These are phyloP conservation scores for Penstemon barbatus DNA, from an alignment of 257 asterid species.

Conservation along the genomic window DNA sequence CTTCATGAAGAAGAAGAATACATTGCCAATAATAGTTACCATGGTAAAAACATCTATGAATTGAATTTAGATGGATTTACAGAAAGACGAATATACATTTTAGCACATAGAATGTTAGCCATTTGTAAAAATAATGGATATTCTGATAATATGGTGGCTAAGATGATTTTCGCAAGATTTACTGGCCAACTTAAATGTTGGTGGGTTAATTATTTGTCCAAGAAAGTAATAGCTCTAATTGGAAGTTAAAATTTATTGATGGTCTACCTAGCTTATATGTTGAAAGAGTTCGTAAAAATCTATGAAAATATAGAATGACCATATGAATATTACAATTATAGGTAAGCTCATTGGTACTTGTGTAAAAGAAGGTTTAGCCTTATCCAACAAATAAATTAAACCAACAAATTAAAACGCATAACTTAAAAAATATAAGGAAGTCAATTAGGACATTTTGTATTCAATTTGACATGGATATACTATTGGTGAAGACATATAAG, in stretches of 20 bases:
- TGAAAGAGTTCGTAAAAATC: not conserved
- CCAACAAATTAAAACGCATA: not conserved
- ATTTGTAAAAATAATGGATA: not conserved
- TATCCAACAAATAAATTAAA: not conserved
- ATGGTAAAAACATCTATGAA: not conserved
- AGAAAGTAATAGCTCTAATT: not conserved
- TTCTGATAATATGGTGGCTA: not conserved
- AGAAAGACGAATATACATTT: not conserved
- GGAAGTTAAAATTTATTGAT: not conserved
- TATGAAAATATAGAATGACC: not conserved
- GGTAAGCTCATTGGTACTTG: not conserved
- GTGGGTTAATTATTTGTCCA: not conserved
- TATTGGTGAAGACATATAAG: no score
- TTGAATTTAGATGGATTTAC: not conserved
- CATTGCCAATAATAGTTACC: not conserved
- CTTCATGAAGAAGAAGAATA: no score
- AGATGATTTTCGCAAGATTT: not conserved
- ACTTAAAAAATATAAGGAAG: not conserved
- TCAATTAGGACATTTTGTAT: no score
- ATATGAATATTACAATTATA: no score
- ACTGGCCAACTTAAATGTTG: not conserved
- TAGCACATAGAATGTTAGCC: not conserved
- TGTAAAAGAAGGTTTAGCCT: not conserved
- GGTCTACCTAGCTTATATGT: not conserved
- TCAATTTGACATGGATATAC: no score